phyloP scores from a whole-genome alignment of 148 eudicot species.

The Simmondsia chinensis region DNA sequence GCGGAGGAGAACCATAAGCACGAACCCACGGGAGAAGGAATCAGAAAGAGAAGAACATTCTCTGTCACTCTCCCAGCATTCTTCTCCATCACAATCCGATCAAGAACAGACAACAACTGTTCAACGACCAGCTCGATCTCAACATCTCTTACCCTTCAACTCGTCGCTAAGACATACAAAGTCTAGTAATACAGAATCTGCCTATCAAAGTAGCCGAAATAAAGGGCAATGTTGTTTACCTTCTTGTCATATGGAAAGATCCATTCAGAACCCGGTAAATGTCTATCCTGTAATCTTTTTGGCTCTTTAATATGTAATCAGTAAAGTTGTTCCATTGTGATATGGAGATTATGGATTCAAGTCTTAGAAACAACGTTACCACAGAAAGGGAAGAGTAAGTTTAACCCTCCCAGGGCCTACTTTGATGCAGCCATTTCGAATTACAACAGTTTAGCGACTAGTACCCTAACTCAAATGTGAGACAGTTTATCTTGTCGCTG shows the following conservation, averaged over 20 bases:
- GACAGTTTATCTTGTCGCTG: no score
- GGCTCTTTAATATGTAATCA: background rate
- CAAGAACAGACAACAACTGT: constrained; percentile 46
- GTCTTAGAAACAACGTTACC: no score
- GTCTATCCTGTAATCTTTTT: background rate
- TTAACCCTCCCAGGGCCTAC: no score
- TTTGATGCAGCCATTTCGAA: no score
- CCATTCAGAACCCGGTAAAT: constrained; percentile 36
- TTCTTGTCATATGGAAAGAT: no score
- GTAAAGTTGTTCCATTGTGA: no score
- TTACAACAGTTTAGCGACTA: no score
- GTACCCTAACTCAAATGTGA: no score
- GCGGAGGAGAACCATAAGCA: constrained; percentile 38
- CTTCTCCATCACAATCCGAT: constrained; percentile 84
- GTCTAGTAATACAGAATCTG: constrained; percentile 6
- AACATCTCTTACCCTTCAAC: constrained; percentile 4
- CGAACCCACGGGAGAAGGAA: constrained; percentile 35
- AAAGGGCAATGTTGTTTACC: no score
- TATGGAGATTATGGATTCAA: no score
- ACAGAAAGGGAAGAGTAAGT: no score
- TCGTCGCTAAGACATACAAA: constrained; percentile 11
- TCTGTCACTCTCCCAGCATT: constrained; percentile 58
- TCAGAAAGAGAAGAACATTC: constrained; percentile 71
- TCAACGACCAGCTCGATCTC: constrained; percentile 15
- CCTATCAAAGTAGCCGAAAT: no score